Percentiles rank a stretch among this genome's conserved stretches.
Conservation (phyloP, 306 rosid species). For the Casuarina equisetifolia region DNA sequence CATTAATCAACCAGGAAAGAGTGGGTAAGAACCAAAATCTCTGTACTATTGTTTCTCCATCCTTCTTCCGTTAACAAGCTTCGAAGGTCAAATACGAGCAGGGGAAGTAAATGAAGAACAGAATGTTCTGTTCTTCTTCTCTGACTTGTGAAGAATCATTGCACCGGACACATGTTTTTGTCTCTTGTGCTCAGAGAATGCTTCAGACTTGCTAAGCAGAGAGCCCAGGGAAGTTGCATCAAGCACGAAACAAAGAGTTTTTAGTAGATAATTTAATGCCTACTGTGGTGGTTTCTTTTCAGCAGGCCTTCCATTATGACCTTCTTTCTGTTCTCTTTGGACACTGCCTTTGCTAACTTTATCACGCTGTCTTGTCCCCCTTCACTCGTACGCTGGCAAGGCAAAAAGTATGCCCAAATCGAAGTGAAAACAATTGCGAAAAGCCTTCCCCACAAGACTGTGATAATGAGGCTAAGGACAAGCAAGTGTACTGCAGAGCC, state of each 20-base stretch:
- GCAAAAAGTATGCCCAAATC: constrained; percentile 41
- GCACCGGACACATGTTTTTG: constrained; percentile 22
- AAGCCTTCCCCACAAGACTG: constrained; percentile 53
- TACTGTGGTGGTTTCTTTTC: constrained; percentile 30
- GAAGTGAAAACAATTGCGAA: constrained; percentile 46
- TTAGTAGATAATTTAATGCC: constrained; percentile 42
- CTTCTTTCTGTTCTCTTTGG: constrained; percentile 23
- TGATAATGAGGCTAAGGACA: constrained; percentile 47
- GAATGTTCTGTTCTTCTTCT: constrained; percentile 19
- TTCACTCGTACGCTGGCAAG: constrained; percentile 16
- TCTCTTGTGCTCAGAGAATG: constrained; percentile 18
- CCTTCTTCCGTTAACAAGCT: neutral
- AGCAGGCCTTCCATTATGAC: constrained; percentile 34
- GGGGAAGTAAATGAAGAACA: constrained; percentile 22
- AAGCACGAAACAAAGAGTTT: constrained; percentile 37
- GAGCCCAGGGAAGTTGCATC: constrained; percentile 29
- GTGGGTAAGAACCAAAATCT: neutral
- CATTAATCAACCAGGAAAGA: no score
- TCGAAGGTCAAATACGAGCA: neutral
- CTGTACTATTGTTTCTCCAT: no score
- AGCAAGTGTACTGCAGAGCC: constrained; percentile 39
- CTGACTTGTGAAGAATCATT: constrained; percentile 5
- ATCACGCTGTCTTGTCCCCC: constrained; percentile 14
- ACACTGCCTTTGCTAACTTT: constrained; percentile 31
- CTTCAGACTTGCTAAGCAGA: constrained; percentile 22